These are phyloP conservation scores for Kuraishia borneana DNA, from an alignment of 805 yeast genomes.

Conservation along the genomic window DNA sequence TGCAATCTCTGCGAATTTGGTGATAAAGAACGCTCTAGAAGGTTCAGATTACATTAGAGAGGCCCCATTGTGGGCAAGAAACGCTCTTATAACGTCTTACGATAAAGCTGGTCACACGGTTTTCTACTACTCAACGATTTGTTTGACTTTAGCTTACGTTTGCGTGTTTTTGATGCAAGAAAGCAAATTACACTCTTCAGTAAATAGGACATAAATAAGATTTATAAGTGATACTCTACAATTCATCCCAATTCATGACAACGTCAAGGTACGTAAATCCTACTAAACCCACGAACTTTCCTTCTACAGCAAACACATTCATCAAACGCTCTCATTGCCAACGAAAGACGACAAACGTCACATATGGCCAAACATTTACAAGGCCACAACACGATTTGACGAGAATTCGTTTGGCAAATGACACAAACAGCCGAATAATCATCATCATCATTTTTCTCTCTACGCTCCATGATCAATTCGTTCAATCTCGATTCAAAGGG, in stretches of 20 bases:
- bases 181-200: constrained; percentile 41
- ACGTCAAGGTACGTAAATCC: constrained; percentile 42
- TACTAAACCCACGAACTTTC: constrained; percentile 56
- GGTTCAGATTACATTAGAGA: constrained; percentile 41
- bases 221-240: not conserved
- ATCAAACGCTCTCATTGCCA: constrained; percentile 61
- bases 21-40: constrained; percentile 42
- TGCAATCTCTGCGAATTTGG: constrained; percentile 26
- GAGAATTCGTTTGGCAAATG: constrained; percentile 63
- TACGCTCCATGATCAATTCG: constrained; percentile 15
- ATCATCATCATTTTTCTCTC: constrained; percentile 16
- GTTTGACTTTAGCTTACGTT: constrained; percentile 26
- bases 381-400: constrained; percentile 86
- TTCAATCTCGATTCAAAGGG: constrained; percentile 10
- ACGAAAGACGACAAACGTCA: constrained; percentile 66
- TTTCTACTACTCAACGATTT: constrained; percentile 28
- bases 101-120: constrained; percentile 40
- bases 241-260: not conserved
- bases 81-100: constrained; percentile 39
- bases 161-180: constrained; percentile 42
- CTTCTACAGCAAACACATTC: constrained; percentile 82
- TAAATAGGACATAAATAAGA: constrained; percentile 22
- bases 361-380: constrained; percentile 85
- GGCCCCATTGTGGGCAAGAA: constrained; percentile 43
- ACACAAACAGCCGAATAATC: constrained; percentile 45